phyloP scores from a whole-genome alignment of 2,329 filamentous ascomycete genomes.

The Podosphaera xanthii region DNA sequence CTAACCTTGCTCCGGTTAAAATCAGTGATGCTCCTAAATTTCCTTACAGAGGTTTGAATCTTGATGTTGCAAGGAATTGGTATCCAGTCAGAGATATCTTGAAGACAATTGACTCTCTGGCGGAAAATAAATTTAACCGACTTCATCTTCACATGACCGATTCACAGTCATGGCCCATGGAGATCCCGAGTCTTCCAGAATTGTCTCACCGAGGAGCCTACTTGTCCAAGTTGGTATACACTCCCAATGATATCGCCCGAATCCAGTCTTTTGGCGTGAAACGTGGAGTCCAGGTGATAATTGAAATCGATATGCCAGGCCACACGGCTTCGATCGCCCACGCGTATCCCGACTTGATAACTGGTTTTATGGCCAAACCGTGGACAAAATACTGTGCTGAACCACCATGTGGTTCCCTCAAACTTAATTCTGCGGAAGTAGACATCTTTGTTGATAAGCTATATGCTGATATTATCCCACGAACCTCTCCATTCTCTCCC shows the following conservation, averaged over 20 bases:
- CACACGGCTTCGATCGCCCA: slow-evolving; percentile 47
- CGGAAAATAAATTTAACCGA: slow-evolving; percentile 65
- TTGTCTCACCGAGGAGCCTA: slow-evolving; percentile 56
- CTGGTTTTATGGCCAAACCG: slow-evolving; percentile 34
- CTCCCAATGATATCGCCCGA: slow-evolving; percentile 33
- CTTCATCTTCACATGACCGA: slow-evolving; percentile 67
- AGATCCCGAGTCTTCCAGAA: slow-evolving; percentile 51
- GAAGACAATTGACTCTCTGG: slow-evolving; percentile 51
- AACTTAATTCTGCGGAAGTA: slow-evolving; percentile 50
- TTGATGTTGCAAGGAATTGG: slow-evolving; percentile 57
- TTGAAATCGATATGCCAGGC: slow-evolving; percentile 65
- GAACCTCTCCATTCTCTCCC: slow-evolving; percentile 41
- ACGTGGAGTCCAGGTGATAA: slow-evolving; percentile 45
- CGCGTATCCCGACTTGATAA: slow-evolving; percentile 47
- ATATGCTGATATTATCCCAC: slow-evolving; percentile 54
- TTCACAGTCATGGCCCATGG: slow-evolving; percentile 66
- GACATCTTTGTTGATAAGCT: slow-evolving; percentile 48
- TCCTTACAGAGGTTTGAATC: slow-evolving; percentile 52
- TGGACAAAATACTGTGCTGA: slow-evolving; percentile 37
- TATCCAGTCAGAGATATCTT: slow-evolving; percentile 30
- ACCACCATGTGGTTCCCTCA: slow-evolving; percentile 46
- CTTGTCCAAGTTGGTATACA: slow-evolving; percentile 41
- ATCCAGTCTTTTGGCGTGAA: slow-evolving; percentile 50
- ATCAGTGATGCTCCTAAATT: slow-evolving; percentile 58
- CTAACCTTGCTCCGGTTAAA: slow-evolving; percentile 41